Evolutionary conservation across 768 basidiomycete species (phyloP).

Genomic region (Leucocoprinus leucothites): DNA sequence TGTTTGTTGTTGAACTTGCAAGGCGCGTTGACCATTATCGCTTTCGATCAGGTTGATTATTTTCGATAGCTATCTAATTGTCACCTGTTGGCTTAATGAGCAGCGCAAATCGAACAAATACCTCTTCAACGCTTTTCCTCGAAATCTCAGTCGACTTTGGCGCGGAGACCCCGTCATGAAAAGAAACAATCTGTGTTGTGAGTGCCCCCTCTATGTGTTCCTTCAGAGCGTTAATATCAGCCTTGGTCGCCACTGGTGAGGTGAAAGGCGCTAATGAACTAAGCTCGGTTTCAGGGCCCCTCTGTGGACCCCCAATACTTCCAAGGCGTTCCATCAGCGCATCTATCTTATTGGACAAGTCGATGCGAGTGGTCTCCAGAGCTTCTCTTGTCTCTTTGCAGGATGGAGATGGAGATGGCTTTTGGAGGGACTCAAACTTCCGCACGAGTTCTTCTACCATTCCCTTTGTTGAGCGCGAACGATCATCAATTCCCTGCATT

Average conservation of each 20-base stretch:
- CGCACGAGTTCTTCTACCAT: conserved; percentile 26
- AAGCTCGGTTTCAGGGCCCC: conserved; percentile 3
- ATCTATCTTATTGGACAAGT: background rate
- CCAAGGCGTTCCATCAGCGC: conserved; percentile 10
- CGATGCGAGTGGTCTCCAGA: background rate
- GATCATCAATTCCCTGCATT: conserved; percentile 26
- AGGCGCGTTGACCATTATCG: conserved; percentile 43
- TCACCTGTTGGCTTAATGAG: background rate
- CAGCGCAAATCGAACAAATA: background rate
- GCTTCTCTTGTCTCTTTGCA: background rate
- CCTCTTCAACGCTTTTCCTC: conserved; percentile 1
- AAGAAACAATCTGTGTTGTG: background rate
- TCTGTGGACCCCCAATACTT: conserved; percentile 13
- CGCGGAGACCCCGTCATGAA: background rate
- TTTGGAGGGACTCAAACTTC: conserved; percentile 20
- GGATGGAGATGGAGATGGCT: conserved; percentile 8
- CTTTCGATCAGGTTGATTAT: conserved; percentile 46
- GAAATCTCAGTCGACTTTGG: background rate
- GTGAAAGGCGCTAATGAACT: background rate
- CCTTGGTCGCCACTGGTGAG: background rate
- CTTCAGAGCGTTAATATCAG: background rate
- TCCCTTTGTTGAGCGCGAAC: conserved; percentile 22
- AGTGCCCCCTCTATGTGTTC: background rate
- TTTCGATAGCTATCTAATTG: conserved; percentile 27
- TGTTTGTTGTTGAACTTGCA: conserved; percentile 61